Base-by-base conservation (phyloP, 2,329 filamentous ascomycete genomes). In the Trichoderma brevicompactum region DNA sequence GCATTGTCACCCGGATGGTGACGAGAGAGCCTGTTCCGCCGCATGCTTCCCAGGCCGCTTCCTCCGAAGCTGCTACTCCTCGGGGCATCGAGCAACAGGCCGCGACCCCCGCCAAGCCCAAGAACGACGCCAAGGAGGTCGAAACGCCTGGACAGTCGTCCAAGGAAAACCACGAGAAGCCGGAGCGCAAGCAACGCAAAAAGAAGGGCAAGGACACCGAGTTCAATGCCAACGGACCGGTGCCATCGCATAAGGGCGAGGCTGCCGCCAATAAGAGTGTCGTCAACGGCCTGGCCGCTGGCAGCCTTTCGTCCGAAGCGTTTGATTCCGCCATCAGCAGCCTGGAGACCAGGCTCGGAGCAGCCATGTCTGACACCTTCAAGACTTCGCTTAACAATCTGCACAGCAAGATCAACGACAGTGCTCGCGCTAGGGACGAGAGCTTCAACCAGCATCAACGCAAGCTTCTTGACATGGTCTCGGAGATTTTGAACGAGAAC, bases 141-240 rank as follows among this genome's bases (percentile, higher is more conserved):
- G 82, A 85, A 68, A 76, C 78, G 15, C 75, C 79, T 36, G 73
- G 72, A 28, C 77, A 77, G 66, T 74, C 77, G 17, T 72, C 75
- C 32, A 79, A 77, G 67, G 77, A 79, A 66, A 75, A 72, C 23
- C 74, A 76, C 0, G 88, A 91, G 68, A 90, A 87, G 77, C 71
- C 79, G 1, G 90, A 92, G 71, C 85, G 85, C 73, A 87, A 85
- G 72, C 74, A 79, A 40, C 77, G 83, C 44, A 91, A 89, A 80
- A 92, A 92, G 82, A 94, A 92, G 82, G 85, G 83, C 66, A 81
- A 80, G 65, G 75, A 77, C 6, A 76, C 78, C 36, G 87, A 88
- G 67, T 79, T 76, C 62, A 44, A 77, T 64, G 74, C 79, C 38
- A 62, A 83, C 67, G 79, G 79, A 36, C 75, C 73, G 19, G 75